A percentile compares a stretch with the other conserved stretches of the same genome.
phyloP scores from a whole-genome alignment of 2,329 filamentous ascomycete genomes.

The Ramularia collo-cygni region DNA sequence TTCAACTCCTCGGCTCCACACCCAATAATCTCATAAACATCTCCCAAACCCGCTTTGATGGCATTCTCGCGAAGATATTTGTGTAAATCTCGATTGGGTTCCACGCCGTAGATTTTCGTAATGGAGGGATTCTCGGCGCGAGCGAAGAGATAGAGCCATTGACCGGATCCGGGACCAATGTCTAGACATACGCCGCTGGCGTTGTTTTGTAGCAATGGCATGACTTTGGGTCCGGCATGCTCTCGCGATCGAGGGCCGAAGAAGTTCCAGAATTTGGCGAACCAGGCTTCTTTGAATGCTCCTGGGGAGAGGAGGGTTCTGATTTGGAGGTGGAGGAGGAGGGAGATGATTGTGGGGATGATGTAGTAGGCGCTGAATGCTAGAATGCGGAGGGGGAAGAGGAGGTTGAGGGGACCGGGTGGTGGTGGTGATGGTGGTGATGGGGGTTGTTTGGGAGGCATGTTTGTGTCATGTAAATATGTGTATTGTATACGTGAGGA shows the following conservation, averaged over 20 bases:
- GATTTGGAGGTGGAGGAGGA: conserved; percentile 28
- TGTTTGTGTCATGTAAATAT: no score
- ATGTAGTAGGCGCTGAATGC: conserved; percentile 43
- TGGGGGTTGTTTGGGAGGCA: neutral
- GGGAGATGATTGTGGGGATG: conserved; percentile 43
- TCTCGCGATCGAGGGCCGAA: conserved; percentile 47
- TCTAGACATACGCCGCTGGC: conserved; percentile 52
- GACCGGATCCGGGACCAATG: conserved; percentile 55
- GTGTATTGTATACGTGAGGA: no score
- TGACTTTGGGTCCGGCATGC: conserved; percentile 38
- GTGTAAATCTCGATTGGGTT: conserved; percentile 55
- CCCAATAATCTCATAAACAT: conserved; percentile 55
- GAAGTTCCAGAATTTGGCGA: conserved; percentile 54
- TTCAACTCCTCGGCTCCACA: conserved; percentile 54
- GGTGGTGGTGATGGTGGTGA: neutral
- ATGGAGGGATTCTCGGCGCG: conserved; percentile 25
- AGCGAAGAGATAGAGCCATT: conserved; percentile 53
- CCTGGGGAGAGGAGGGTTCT: conserved; percentile 20
- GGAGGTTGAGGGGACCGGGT: conserved; percentile 25
- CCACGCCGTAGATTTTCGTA: conserved; percentile 53
- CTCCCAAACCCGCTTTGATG: conserved; percentile 46
- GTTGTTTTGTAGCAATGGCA: conserved; percentile 47
- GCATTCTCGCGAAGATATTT: conserved; percentile 42
- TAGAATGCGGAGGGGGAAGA: conserved; percentile 43
- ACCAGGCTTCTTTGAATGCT: conserved; percentile 45